phyloP scores from a whole-genome alignment of 2,329 filamentous ascomycete genomes.

The Drechslera avenae region DNA sequence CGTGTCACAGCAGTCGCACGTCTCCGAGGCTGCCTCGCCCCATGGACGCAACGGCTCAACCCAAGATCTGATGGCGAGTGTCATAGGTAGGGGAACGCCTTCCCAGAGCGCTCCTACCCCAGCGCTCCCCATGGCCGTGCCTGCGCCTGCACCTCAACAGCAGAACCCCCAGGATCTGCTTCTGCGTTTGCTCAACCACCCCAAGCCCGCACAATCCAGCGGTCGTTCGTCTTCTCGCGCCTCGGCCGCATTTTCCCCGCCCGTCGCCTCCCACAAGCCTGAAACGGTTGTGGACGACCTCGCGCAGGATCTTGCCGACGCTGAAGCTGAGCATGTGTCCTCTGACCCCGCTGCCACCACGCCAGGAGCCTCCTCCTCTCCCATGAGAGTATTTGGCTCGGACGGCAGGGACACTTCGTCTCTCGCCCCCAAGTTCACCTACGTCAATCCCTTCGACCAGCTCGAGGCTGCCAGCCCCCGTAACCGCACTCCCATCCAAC shows the following conservation, averaged over 20 bases:
- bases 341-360: slow-evolving; percentile 35
- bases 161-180: slow-evolving; percentile 78
- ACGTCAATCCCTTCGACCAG: slow-evolving; percentile 74
- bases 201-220: slow-evolving; percentile 55
- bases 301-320: slow-evolving; percentile 52
- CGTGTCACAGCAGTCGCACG: slow-evolving; percentile 42
- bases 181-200: slow-evolving; percentile 81
- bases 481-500: slow-evolving; percentile 49
- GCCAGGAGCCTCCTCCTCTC: slow-evolving; percentile 30
- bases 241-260: slow-evolving; percentile 35
- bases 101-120: slow-evolving; percentile 39
- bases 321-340: slow-evolving; percentile 49
- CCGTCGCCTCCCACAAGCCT: slow-evolving; percentile 43
- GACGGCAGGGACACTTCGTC: slow-evolving; percentile 49
- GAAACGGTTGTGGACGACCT: slow-evolving; percentile 53
- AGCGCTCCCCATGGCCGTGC: slow-evolving; percentile 35
- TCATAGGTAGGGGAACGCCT: slow-evolving; percentile 55
- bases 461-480: slow-evolving; percentile 69
- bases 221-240: slow-evolving; percentile 33
- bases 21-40: no score
- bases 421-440: slow-evolving; percentile 63
- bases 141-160: slow-evolving; percentile 51
- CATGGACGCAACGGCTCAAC: slow-evolving; percentile 52
- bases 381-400: slow-evolving; percentile 45
- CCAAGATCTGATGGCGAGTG: slow-evolving; percentile 62